A percentile compares a stretch with the other conserved stretches of the same genome.
Conservation (phyloP, 441 rosid species). For the Eugenia klotzschiana region DNA sequence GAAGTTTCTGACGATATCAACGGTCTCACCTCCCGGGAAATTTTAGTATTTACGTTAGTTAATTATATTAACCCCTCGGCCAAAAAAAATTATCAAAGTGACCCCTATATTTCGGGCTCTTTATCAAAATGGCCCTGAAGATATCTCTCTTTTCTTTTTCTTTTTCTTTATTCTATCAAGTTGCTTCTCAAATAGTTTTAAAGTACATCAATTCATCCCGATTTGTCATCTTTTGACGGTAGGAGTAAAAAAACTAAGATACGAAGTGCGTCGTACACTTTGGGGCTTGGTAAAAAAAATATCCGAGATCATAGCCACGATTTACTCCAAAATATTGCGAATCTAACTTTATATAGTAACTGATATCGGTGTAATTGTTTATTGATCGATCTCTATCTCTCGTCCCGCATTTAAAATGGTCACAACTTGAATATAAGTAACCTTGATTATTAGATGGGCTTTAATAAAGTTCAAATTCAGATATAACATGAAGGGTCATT, state of each 20-base stretch:
- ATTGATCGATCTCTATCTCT: neutral
- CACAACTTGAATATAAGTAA: neutral
- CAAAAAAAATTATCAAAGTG: neutral
- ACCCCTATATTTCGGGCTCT: neutral
- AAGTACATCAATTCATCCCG: neutral
- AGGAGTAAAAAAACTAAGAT: neutral
- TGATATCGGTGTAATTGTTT: neutral
- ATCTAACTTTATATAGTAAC: neutral
- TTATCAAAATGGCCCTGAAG: neutral
- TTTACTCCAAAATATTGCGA: neutral
- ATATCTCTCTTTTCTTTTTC: neutral
- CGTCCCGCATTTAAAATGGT: neutral
- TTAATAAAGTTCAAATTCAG: neutral
- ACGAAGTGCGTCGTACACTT: neutral
- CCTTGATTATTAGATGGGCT: neutral
- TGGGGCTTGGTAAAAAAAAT: neutral
- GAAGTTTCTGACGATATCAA: neutral
- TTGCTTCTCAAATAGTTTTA: neutral
- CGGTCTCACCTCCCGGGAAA: neutral
- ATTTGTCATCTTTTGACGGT: neutral
- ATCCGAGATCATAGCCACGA: neutral
- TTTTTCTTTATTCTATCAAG: neutral
- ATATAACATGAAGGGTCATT: neutral
- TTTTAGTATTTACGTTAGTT: too few species aligned
- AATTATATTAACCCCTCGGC: neutral